Percentiles rank a stretch among this genome's conserved stretches.
Conservation (phyloP, 2,329 filamentous ascomycete genomes). For the Allantophomopsis cytisporea region DNA sequence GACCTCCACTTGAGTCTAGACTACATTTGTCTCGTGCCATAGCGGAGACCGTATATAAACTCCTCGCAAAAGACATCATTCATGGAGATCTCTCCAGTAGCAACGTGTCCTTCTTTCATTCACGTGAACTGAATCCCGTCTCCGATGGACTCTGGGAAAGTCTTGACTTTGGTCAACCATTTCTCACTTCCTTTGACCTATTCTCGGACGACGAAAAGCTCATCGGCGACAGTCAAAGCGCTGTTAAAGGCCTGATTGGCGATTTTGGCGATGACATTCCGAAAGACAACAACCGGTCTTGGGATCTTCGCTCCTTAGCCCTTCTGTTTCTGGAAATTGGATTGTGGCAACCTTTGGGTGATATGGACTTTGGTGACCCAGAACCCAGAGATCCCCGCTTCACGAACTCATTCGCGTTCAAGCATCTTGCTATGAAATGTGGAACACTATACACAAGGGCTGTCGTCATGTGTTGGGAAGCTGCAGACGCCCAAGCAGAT, state of each 20-base stretch:
- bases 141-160: conserved; percentile 24
- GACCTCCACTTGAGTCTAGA: conserved; percentile 58
- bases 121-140: conserved; percentile 3
- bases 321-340: conserved; percentile 64
- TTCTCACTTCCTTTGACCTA: conserved; percentile 62
- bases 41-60: conserved; percentile 57
- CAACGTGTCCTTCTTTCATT: conserved; percentile 50
- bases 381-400: too few relatives aligned
- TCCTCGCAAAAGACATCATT: conserved; percentile 54
- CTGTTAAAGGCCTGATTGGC: conserved; percentile 47
- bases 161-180: conserved; percentile 52
- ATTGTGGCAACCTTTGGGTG: conserved; percentile 52
- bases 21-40: conserved; percentile 64
- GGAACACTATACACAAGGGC: conserved; percentile 65
- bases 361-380: conserved; percentile 11
- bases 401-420: too few relatives aligned
- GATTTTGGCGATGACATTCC: conserved; percentile 16
- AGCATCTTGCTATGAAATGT: conserved; percentile 28
- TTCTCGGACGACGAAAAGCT: conserved; percentile 36
- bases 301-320: conserved; percentile 62
- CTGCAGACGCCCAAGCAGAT: conserved; percentile 52
- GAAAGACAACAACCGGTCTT: conserved; percentile 38
- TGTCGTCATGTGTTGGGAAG: conserved; percentile 56
- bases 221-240: conserved; percentile 7
- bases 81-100: conserved; percentile 58